Evolutionary conservation across 139 green algal genomes (phyloP).

Genomic region (Tetraselmis striata): DNA sequence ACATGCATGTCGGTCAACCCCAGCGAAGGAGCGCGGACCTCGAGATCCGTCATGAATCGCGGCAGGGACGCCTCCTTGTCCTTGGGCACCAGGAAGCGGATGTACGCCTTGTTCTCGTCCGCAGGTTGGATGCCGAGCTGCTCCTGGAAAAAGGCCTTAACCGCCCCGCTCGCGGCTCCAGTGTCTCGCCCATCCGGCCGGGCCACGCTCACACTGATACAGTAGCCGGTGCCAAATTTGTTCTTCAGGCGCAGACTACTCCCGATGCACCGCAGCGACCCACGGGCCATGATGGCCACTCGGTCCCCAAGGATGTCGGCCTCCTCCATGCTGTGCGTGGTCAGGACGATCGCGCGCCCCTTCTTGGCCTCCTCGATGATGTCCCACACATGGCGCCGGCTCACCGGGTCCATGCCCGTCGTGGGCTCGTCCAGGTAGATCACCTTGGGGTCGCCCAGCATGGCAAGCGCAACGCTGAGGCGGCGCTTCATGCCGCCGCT

Average conservation of each 20-base stretch:
- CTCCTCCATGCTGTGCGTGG: too few species aligned
- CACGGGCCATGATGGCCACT: conserved; percentile 89
- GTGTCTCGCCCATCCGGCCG: neutral
- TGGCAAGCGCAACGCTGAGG: conserved; percentile 77
- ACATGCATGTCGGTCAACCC: conserved; percentile 49
- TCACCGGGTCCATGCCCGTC: too few species aligned
- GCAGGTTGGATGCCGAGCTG: conserved; percentile 41
- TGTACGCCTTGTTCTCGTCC: conserved; percentile 53
- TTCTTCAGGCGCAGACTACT: conserved; percentile 81
- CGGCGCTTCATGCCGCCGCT: conserved; percentile 78
- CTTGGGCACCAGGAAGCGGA: conserved; percentile 55
- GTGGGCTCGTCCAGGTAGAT: too few species aligned
- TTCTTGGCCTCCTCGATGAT: conserved; percentile 77
- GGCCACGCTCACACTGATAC: neutral
- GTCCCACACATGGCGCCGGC: conserved; percentile 85
- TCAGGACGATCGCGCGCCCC: too few species aligned
- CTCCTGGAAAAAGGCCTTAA: conserved; percentile 37
- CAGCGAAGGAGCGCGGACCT: conserved; percentile 32
- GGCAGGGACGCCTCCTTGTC: conserved; percentile 39
- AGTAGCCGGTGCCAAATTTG: conserved; percentile 80
- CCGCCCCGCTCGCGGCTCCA: conserved; percentile 17
- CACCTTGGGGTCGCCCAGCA: conserved; percentile 88
- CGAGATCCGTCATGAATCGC: conserved; percentile 47
- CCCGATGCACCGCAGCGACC: conserved; percentile 73
- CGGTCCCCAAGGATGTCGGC: conserved; percentile 88